Percentiles rank a stretch among this genome's conserved stretches.
phyloP scores from a whole-genome alignment of 352 stramenopile genomes.

The Phytophthora pini region DNA sequence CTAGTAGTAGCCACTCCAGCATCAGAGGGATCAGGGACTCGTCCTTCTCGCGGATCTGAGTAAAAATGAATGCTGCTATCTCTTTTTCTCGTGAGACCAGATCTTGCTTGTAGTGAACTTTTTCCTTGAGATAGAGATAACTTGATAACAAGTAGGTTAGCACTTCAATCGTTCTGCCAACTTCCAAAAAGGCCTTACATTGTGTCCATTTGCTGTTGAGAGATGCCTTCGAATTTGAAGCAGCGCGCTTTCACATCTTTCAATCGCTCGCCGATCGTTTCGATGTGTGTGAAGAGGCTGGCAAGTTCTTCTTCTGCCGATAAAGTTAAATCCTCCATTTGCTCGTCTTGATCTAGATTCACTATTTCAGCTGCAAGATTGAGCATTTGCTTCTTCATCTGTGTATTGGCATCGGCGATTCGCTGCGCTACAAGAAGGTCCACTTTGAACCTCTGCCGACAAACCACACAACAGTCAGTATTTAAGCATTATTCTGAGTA shows the following conservation, averaged over 20 bases:
- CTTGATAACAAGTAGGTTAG: slow-evolving; percentile 32
- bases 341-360: slow-evolving; percentile 40
- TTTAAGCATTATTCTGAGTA: too few species aligned
- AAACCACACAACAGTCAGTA: not conserved
- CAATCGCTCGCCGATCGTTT: slow-evolving; percentile 55
- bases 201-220: slow-evolving; percentile 61
- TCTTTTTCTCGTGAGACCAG: slow-evolving; percentile 71
- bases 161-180: not conserved
- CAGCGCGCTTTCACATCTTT: slow-evolving; percentile 72
- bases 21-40: slow-evolving; percentile 63
- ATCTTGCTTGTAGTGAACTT: slow-evolving; percentile 77
- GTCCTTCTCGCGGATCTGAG: slow-evolving; percentile 60
- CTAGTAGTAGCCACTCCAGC: slow-evolving; percentile 80
- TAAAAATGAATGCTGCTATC: slow-evolving; percentile 72
- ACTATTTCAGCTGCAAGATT: slow-evolving; percentile 53
- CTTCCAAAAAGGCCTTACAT: slow-evolving; percentile 45
- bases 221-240: slow-evolving; percentile 72
- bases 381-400: slow-evolving; percentile 74
- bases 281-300: slow-evolving; percentile 51
- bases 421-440: slow-evolving; percentile 78
- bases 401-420: slow-evolving; percentile 62
- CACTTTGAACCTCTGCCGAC: slow-evolving; percentile 67
- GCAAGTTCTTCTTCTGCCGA: slow-evolving; percentile 55
- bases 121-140: slow-evolving; percentile 85
- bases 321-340: slow-evolving; percentile 16